Percentiles rank a stretch among this genome's conserved stretches.
These are phyloP conservation scores for Diutina scorzettiae DNA, from an alignment of 1,139 yeast genomes.

Conservation along the genomic window DNA sequence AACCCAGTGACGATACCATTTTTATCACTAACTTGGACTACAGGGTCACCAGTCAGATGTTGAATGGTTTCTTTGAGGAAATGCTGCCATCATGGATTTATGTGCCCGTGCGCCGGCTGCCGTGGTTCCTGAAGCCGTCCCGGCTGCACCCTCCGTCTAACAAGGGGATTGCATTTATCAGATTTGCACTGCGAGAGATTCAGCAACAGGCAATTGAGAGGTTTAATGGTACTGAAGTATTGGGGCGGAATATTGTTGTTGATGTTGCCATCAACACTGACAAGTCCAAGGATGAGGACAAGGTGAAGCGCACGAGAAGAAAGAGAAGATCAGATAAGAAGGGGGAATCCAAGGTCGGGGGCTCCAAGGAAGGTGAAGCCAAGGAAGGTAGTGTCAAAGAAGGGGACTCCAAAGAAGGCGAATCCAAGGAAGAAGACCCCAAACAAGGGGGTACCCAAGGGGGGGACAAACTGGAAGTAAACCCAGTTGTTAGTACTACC, in stretches of 20 bases:
- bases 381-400: not conserved
- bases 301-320: too few relatives aligned
- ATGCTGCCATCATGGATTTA: conserved; percentile 44
- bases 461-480: too few relatives aligned
- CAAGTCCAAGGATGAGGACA: conserved; percentile 12
- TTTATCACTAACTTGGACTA: conserved; percentile 49
- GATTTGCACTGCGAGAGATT: conserved; percentile 33
- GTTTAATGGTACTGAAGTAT: conserved; percentile 39
- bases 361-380: not conserved
- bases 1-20: conserved; percentile 41
- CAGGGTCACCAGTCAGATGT: conserved; percentile 30
- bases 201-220: conserved; percentile 39
- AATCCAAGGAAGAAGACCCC: not conserved
- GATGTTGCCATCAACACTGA: conserved; percentile 45
- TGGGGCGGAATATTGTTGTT: conserved; percentile 42
- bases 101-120: conserved; percentile 40
- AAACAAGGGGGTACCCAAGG: not conserved
- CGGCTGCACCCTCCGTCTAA: conserved; percentile 31
- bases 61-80: conserved; percentile 33
- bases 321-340: too few relatives aligned
- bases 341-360: too few relatives aligned
- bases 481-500: too few relatives aligned
- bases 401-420: not conserved
- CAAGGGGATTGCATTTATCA: conserved; percentile 55
- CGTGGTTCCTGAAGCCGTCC: conserved; percentile 24